These are phyloP conservation scores for Helicostylum pulchrum DNA, from an alignment of 192 early-diverging fungal species.

Conservation along the genomic window DNA sequence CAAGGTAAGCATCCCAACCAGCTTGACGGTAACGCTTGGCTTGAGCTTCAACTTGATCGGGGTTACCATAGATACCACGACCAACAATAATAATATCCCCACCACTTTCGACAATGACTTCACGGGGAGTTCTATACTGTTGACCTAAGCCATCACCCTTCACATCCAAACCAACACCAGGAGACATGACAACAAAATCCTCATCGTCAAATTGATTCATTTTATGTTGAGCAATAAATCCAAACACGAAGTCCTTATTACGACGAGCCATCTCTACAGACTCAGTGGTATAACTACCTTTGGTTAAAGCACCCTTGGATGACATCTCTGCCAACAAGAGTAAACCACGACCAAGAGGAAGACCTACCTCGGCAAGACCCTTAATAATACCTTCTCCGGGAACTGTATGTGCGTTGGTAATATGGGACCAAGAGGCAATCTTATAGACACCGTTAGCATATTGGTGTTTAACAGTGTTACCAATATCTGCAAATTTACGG, in stretches of 20 bases:
- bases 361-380: conserved; percentile 86
- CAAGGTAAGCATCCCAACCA: conserved; percentile 93
- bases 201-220: conserved; percentile 59
- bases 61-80: conserved; percentile 91
- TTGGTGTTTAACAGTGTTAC: conserved; percentile 96
- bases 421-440: conserved; percentile 94
- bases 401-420: conserved; percentile 93
- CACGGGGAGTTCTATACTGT: conserved; percentile 89
- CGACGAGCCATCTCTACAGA: conserved; percentile 83
- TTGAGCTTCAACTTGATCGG: conserved; percentile 64
- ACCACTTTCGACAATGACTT: conserved; percentile 78
- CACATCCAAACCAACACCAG: conserved; percentile 86
- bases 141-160: conserved; percentile 89
- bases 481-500: conserved; percentile 99
- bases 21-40: conserved; percentile 86
- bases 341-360: conserved; percentile 72
- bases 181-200: conserved; percentile 94
- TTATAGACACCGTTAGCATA: conserved; percentile 88
- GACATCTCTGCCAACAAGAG: conserved; percentile 98
- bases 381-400: conserved; percentile 96
- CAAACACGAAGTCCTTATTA: conserved; percentile 90
- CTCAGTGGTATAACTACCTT: conserved; percentile 78
- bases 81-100: conserved; percentile 99
- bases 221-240: conserved; percentile 84
- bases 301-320: conserved; percentile 80